Conservation (phyloP, 1,284 basidiomycete species). For the Ustilago cynodontis region DNA sequence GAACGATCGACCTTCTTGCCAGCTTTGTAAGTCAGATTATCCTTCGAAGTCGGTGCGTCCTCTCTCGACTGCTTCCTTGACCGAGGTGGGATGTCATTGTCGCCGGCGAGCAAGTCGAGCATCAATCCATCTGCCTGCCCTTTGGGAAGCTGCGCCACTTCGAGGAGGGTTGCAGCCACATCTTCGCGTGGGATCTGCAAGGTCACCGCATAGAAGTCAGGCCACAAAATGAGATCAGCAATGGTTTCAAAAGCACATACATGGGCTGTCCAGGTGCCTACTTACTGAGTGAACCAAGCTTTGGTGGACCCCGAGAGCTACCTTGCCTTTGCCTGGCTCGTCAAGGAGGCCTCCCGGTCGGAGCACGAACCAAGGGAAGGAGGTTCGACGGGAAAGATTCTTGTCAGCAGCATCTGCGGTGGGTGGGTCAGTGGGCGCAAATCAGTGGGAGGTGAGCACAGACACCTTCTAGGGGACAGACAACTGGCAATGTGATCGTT, state of each 20-base stretch:
- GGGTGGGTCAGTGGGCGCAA: background rate
- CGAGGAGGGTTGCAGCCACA: conserved; percentile 75
- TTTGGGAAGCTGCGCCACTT: conserved; percentile 75
- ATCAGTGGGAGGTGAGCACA: background rate
- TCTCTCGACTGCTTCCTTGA: conserved; percentile 74
- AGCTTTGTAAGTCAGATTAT: conserved; percentile 5
- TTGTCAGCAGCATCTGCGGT: conserved; percentile 77
- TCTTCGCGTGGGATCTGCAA: conserved; percentile 73
- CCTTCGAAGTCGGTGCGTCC: conserved; percentile 72
- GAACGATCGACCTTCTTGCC: background rate
- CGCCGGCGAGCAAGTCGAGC: conserved; percentile 77
- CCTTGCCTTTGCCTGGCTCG: conserved; percentile 66
- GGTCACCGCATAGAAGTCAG: background rate
- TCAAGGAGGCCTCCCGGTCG: conserved; percentile 77
- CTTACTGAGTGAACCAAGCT: conserved; percentile 40
- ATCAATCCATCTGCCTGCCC: conserved; percentile 75
- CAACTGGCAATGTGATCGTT: too few relatives aligned
- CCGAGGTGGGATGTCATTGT: conserved; percentile 73
- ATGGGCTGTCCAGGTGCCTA: background rate
- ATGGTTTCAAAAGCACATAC: background rate
- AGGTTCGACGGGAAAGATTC: conserved; percentile 75
- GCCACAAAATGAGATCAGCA: background rate
- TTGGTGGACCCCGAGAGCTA: conserved; percentile 47
- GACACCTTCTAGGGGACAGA: too few relatives aligned
- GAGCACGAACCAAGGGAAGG: conserved; percentile 79